Percentiles rank a stretch among this genome's conserved stretches.
phyloP scores from a whole-genome alignment of 1,139 yeast genomes.

The Taphrina deformans region DNA sequence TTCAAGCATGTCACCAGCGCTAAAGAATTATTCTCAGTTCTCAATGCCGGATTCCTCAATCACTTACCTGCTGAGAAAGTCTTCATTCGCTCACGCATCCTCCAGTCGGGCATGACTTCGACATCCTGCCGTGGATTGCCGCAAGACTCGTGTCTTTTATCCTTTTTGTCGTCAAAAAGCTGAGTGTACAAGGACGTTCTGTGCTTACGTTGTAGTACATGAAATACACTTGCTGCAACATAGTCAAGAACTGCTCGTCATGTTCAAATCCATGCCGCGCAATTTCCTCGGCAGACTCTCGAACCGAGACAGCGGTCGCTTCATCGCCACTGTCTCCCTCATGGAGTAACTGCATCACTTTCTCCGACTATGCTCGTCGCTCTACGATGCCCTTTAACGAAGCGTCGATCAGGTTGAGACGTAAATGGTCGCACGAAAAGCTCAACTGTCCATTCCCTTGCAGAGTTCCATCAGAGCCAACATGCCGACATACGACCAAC shows the following conservation, averaged over 20 bases:
- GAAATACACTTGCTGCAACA: conserved; percentile 66
- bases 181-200: neutral
- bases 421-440: neutral
- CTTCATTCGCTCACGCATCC: conserved; percentile 85
- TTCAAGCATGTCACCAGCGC: conserved; percentile 87
- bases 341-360: neutral
- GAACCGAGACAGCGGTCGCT: neutral
- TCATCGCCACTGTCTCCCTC: neutral
- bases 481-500: neutral
- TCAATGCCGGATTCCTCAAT: neutral
- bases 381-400: no score
- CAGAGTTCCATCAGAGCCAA: neutral
- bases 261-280: conserved; percentile 76
- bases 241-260: conserved; percentile 66
- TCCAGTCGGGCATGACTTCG: conserved; percentile 67
- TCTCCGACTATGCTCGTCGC: no score
- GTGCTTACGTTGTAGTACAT: conserved; percentile 59
- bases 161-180: conserved; percentile 46
- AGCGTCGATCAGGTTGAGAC: neutral
- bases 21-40: neutral
- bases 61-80: conserved; percentile 71
- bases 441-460: neutral
- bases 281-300: conserved; percentile 10
- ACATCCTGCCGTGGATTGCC: conserved; percentile 69
- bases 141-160: conserved; percentile 85